These are phyloP conservation scores for Daldinia bambusicola DNA, from an alignment of 495 filamentous ascomycete genomes.

Conservation along the genomic window DNA sequence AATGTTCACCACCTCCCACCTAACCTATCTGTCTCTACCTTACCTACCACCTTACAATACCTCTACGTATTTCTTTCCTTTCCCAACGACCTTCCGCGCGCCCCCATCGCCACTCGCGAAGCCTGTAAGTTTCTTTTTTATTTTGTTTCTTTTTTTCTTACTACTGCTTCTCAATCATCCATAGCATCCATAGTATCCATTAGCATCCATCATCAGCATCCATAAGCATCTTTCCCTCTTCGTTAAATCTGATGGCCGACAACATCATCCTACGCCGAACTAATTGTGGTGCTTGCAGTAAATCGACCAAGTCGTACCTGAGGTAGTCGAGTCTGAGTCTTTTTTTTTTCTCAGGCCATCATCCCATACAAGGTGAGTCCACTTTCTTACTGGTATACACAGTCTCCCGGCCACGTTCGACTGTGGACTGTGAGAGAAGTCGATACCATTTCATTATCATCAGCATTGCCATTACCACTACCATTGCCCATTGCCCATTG, in stretches of 20 bases:
- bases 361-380: conserved; percentile 45
- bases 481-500: too few species aligned
- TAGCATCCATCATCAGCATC: background rate
- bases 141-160: too few species aligned
- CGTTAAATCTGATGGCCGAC: conserved; percentile 29
- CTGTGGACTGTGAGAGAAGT: conserved; percentile 3
- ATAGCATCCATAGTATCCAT: background rate
- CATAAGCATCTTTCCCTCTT: background rate
- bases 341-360: conserved; percentile 20
- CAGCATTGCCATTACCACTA: too few species aligned
- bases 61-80: conserved; percentile 42
- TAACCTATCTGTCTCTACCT: conserved; percentile 24
- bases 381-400: conserved; percentile 38
- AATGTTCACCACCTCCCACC: conserved; percentile 27
- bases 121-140: conserved; percentile 29
- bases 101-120: conserved; percentile 33
- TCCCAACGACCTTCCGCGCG: conserved; percentile 34
- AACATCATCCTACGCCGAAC: conserved; percentile 19
- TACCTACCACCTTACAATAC: conserved; percentile 26
- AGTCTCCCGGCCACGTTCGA: conserved; percentile 22
- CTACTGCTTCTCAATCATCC: conserved; percentile 10
- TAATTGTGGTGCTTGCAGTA: conserved; percentile 28
- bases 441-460: background rate
- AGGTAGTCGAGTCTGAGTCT: conserved; percentile 33
- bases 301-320: conserved; percentile 27